Percentiles rank a stretch among this genome's conserved stretches.
phyloP scores from a whole-genome alignment of 306 rosid species.

The Cucurbita ficifolia region DNA sequence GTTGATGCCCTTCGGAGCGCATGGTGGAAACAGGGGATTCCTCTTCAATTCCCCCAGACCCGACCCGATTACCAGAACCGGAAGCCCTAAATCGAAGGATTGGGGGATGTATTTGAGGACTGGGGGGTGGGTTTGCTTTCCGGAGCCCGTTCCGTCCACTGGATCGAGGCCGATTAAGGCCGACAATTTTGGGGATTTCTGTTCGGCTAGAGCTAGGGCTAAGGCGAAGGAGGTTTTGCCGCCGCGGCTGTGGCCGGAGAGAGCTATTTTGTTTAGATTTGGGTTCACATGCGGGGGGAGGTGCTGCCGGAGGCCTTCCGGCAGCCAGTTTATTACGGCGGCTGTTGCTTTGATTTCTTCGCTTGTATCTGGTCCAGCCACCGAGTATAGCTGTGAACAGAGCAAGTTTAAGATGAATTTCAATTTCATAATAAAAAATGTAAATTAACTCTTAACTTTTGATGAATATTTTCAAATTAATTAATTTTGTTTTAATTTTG shows the following conservation, averaged over 20 bases:
- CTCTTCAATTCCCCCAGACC: slow-evolving; percentile 48
- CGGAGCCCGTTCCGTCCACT: slow-evolving; percentile 65
- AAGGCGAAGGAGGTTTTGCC: slow-evolving; percentile 77
- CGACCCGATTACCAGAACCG: slow-evolving; percentile 57
- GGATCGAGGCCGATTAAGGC: slow-evolving; percentile 80
- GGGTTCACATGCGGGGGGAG: slow-evolving; percentile 44
- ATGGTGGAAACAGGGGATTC: slow-evolving; percentile 51
- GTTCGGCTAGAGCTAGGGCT: slow-evolving; percentile 54
- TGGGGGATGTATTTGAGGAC: slow-evolving; percentile 55
- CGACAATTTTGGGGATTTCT: slow-evolving; percentile 31
- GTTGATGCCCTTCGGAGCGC: slow-evolving; percentile 75
- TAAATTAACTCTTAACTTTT: no score
- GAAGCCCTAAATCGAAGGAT: slow-evolving; percentile 44
- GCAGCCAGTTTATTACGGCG: slow-evolving; percentile 54
- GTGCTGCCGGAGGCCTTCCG: slow-evolving; percentile 29
- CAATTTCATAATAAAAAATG: no score
- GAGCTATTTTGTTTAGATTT: slow-evolving; percentile 37
- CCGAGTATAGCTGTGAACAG: slow-evolving; percentile 34
- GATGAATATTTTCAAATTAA: no score
- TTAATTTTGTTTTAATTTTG: no score
- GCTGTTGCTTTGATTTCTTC: slow-evolving; percentile 47
- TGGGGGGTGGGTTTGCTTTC: slow-evolving; percentile 75
- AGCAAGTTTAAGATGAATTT: not conserved
- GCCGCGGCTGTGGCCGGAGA: slow-evolving; percentile 75
- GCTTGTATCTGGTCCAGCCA: slow-evolving; percentile 53